Percentiles rank a stretch among this genome's conserved stretches.
These are phyloP conservation scores for Fusarium fracticaudum DNA, from an alignment of 2,329 filamentous ascomycete species.

Conservation along the genomic window DNA sequence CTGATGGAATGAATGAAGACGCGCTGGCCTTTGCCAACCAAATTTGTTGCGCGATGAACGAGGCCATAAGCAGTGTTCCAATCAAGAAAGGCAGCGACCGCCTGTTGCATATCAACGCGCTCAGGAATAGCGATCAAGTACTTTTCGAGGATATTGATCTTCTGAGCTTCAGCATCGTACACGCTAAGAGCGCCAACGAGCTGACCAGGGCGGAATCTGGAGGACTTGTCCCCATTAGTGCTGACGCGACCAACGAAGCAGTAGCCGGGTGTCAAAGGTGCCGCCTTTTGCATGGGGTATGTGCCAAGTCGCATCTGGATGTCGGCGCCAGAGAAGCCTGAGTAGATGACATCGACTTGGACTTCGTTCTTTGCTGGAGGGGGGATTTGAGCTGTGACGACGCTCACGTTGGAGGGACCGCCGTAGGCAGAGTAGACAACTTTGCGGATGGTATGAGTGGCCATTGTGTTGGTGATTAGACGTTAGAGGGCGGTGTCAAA, in stretches of 20 bases:
- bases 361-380: slow-evolving; percentile 56
- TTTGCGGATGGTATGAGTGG: slow-evolving; percentile 53
- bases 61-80: slow-evolving; percentile 56
- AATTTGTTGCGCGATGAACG: slow-evolving; percentile 49
- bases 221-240: slow-evolving; percentile 49
- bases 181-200: slow-evolving; percentile 50
- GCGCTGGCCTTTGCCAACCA: slow-evolving; percentile 53
- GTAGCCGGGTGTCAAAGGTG: slow-evolving; percentile 61
- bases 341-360: slow-evolving; percentile 57
- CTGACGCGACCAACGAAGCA: slow-evolving; percentile 56
- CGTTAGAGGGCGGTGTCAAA: background rate
- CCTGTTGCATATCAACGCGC: slow-evolving; percentile 53
- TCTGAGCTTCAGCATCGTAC: slow-evolving; percentile 56
- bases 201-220: slow-evolving; percentile 46
- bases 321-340: slow-evolving; percentile 59
- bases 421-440: slow-evolving; percentile 56
- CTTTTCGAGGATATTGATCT: slow-evolving; percentile 58
- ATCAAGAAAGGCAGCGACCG: slow-evolving; percentile 54
- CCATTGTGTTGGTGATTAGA: slow-evolving; percentile 17
- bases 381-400: slow-evolving; percentile 48
- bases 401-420: slow-evolving; percentile 49
- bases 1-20: slow-evolving; percentile 63
- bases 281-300: slow-evolving; percentile 57
- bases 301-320: slow-evolving; percentile 59
- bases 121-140: slow-evolving; percentile 55